Evolutionary conservation across 2,329 filamentous ascomycete genomes (phyloP).

Genomic region (Ceratocystis variospora): DNA sequence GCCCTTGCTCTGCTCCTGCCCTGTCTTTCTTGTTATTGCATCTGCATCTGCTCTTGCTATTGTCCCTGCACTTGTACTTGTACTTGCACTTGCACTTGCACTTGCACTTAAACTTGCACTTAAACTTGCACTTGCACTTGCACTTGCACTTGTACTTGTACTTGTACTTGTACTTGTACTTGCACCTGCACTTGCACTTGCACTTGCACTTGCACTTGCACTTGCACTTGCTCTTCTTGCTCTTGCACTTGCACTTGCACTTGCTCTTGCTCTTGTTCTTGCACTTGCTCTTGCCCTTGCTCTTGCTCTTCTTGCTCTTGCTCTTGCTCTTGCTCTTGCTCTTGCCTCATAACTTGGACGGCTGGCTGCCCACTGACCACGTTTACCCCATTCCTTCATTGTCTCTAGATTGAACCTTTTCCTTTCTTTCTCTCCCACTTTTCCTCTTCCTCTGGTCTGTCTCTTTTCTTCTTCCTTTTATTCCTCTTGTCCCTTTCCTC

Average conservation of each 20-base stretch:
- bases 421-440: neutral
- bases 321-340: neutral
- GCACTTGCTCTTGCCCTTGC: neutral
- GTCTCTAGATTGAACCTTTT: neutral
- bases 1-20: too few species aligned
- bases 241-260: neutral
- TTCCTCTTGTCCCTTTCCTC: conserved; percentile 11
- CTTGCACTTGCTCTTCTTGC: neutral
- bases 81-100: too few species aligned
- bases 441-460: conserved; percentile 1
- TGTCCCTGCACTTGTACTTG: too few species aligned
- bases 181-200: too few species aligned
- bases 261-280: neutral
- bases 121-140: too few species aligned
- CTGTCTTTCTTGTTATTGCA: too few species aligned
- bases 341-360: neutral
- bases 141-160: neutral
- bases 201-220: neutral
- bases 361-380: neutral
- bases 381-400: conserved; percentile 1
- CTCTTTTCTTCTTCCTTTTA: conserved; percentile 4
- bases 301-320: neutral
- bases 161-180: neutral
- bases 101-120: too few species aligned
- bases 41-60: too few species aligned